Conservation (phyloP, 306 rosid species). For the Parietaria judaica region DNA sequence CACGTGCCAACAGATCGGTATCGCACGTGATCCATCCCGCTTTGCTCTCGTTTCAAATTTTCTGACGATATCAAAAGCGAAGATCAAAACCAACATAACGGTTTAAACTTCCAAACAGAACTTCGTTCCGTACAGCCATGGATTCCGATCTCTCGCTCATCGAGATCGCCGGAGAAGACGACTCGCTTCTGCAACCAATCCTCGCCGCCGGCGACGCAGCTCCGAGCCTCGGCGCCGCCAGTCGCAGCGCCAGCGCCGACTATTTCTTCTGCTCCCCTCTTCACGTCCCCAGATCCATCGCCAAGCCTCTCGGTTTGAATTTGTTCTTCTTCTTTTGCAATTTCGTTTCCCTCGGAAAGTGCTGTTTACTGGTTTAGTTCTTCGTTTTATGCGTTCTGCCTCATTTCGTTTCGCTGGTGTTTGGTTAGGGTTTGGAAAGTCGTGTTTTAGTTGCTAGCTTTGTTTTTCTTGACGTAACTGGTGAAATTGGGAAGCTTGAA, state of each 20-base stretch:
- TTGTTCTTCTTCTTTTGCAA: not conserved
- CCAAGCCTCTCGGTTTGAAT: conserved; percentile 35
- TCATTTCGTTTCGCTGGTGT: not conserved
- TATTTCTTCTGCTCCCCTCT: conserved; percentile 72
- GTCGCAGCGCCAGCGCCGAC: conserved; percentile 1
- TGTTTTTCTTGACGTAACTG: not conserved
- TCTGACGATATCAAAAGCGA: not conserved
- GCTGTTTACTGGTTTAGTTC: not conserved
- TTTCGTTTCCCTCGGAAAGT: too few species aligned
- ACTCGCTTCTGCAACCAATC: conserved; percentile 41
- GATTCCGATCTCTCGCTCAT: conserved; percentile 61
- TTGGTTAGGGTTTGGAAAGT: not conserved
- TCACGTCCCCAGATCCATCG: conserved; percentile 37
- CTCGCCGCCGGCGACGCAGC: conserved; percentile 12
- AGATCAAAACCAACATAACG: not conserved
- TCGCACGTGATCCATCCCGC: not conserved
- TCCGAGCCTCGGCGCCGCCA: conserved; percentile 17
- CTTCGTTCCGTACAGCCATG: conserved; percentile 14
- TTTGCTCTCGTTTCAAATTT: not conserved
- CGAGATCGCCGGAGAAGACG: conserved; percentile 68
- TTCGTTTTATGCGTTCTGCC: not conserved
- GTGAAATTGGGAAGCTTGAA: too few species aligned
- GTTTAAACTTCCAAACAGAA: not conserved
- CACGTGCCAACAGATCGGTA: not conserved
- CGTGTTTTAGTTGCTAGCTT: not conserved